phyloP scores from a whole-genome alignment of 805 yeast genomes.

The Pichia thaimueangensis region DNA sequence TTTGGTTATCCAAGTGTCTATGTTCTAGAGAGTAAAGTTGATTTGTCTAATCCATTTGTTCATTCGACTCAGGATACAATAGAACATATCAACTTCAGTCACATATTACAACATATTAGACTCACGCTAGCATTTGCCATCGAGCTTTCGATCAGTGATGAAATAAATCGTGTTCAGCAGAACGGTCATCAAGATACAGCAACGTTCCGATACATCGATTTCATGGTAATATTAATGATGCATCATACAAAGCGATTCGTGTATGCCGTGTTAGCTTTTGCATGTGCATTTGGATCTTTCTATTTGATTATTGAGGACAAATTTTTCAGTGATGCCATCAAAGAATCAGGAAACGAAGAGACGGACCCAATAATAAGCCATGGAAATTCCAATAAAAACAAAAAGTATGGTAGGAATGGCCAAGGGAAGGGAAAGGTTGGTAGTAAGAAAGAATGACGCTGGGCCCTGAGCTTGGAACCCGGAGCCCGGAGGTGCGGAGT shows the following conservation, averaged over 20 bases:
- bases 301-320: conserved; percentile 8
- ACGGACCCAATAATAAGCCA: background rate
- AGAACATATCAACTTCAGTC: conserved; percentile 71
- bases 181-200: conserved; percentile 2
- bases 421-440: too few species aligned
- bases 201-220: conserved; percentile 16
- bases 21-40: conserved; percentile 71
- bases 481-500: too few species aligned
- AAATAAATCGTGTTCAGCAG: background rate
- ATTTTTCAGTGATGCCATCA: background rate
- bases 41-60: conserved; percentile 57
- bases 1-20: conserved; percentile 82
- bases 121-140: conserved; percentile 65
- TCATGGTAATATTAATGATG: conserved; percentile 12
- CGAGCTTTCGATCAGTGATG: conserved; percentile 50
- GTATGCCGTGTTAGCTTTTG: conserved; percentile 5
- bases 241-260: conserved; percentile 15
- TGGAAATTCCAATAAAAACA: too few species aligned
- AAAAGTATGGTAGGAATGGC: too few species aligned
- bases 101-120: conserved; percentile 75
- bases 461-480: too few species aligned
- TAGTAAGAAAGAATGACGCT: too few species aligned
- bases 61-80: conserved; percentile 78
- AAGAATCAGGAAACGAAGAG: background rate
- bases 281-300: conserved; percentile 1